Conservation (phyloP, 2,329 filamentous ascomycete species). For the Emmonsiellopsis sp. region DNA sequence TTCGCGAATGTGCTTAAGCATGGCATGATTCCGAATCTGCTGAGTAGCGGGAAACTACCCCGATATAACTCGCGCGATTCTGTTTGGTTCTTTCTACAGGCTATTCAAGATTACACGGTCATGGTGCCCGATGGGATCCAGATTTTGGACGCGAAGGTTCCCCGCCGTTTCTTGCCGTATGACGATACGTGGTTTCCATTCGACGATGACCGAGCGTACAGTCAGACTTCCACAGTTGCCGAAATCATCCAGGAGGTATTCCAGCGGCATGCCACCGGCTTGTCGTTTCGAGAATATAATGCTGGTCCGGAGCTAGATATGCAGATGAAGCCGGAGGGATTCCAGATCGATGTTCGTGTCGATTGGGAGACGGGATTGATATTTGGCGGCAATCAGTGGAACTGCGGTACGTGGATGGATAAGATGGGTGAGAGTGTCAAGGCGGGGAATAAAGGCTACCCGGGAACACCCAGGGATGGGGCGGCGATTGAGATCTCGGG, state of each 20-base stretch:
- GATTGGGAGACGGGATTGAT: slow-evolving; percentile 89
- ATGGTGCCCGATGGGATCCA: slow-evolving; percentile 67
- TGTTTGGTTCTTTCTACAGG: slow-evolving; percentile 95
- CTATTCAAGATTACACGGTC: slow-evolving; percentile 83
- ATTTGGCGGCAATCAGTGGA: slow-evolving; percentile 86
- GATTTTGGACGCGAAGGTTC: slow-evolving; percentile 66
- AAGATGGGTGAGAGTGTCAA: slow-evolving; percentile 98
- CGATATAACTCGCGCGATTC: slow-evolving; percentile 95
- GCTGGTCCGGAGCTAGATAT: slow-evolving; percentile 78
- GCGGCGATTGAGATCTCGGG: slow-evolving; percentile 93
- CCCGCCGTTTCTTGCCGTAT: slow-evolving; percentile 82
- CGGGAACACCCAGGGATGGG: slow-evolving; percentile 92
- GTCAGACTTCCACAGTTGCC: slow-evolving; percentile 68
- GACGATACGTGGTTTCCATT: slow-evolving; percentile 89
- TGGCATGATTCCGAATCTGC: slow-evolving; percentile 92
- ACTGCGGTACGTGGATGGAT: slow-evolving; percentile 99
- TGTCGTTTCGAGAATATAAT: slow-evolving; percentile 91
- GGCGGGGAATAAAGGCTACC: slow-evolving; percentile 84
- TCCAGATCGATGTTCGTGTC: slow-evolving; percentile 81
- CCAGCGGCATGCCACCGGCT: slow-evolving; percentile 79
- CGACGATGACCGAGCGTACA: slow-evolving; percentile 78
- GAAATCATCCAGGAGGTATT: slow-evolving; percentile 90
- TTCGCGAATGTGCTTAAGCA: slow-evolving; percentile 97
- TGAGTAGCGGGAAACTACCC: slow-evolving; percentile 74
- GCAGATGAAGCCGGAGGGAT: slow-evolving; percentile 88